These are phyloP conservation scores for Friedmanniomyces simplex DNA, from an alignment of 495 filamentous ascomycete genomes.

Conservation along the genomic window DNA sequence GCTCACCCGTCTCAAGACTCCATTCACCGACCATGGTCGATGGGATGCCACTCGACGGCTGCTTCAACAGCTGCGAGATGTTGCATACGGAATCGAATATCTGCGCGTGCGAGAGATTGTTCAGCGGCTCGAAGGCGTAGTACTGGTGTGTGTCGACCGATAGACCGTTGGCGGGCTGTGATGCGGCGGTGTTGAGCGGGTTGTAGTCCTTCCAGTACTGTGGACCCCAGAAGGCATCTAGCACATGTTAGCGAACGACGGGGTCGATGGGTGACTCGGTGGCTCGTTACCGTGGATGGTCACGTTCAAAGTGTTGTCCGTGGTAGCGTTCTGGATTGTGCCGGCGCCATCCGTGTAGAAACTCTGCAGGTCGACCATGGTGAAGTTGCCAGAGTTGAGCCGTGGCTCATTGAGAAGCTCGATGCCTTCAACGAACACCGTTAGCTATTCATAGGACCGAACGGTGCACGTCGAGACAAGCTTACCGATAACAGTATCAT, in stretches of 20 bases:
- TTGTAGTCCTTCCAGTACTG: conserved; percentile 4
- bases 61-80: neutral
- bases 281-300: neutral
- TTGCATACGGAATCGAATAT: conserved; percentile 1
- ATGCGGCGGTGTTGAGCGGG: neutral
- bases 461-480: neutral
- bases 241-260: neutral
- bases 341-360: conserved; percentile 1
- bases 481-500: neutral
- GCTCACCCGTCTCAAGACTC: conserved; percentile 1
- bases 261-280: neutral
- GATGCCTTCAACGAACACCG: neutral
- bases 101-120: neutral
- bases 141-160: conserved; percentile 9
- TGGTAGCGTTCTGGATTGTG: neutral
- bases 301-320: neutral
- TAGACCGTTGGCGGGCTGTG: neutral
- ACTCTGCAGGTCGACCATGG: neutral
- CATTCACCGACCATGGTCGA: conserved; percentile 6
- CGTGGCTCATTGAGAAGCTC: conserved; percentile 9
- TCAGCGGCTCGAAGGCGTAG: conserved; percentile 3
- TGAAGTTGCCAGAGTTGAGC: neutral
- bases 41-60: neutral
- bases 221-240: conserved; percentile 7
- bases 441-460: neutral